A percentile compares a stretch with the other conserved stretches of the same genome.
These are phyloP conservation scores for Penicillium cosmopolitanum DNA, from an alignment of 495 filamentous ascomycete genomes.

Conservation along the genomic window DNA sequence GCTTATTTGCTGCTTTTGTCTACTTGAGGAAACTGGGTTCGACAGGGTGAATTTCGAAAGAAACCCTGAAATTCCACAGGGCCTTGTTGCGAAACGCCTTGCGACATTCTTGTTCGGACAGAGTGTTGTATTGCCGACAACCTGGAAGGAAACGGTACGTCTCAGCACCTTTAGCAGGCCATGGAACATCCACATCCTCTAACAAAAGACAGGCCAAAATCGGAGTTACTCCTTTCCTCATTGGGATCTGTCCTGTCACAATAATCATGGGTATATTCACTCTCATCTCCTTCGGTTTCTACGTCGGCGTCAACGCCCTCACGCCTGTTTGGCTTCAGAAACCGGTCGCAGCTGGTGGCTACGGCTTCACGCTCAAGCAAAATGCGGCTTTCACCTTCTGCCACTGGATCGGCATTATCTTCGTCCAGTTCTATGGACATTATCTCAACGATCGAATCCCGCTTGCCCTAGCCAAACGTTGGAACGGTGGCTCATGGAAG, in stretches of 20 bases:
- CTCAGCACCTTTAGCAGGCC: not conserved
- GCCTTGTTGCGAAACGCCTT: slow-evolving; percentile 42
- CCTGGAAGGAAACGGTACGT: slow-evolving; percentile 35
- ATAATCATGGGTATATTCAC: slow-evolving; percentile 48
- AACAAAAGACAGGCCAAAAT: slow-evolving; percentile 30
- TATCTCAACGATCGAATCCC: slow-evolving; percentile 51
- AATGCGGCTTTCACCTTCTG: slow-evolving; percentile 53
- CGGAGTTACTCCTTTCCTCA: slow-evolving; percentile 42
- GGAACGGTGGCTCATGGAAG: slow-evolving; percentile 48
- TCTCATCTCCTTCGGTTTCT: slow-evolving; percentile 50
- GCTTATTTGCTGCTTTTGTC: slow-evolving; percentile 46
- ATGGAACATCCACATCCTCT: slow-evolving; percentile 1
- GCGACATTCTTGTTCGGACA: slow-evolving; percentile 50
- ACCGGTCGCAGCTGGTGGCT: slow-evolving; percentile 47
- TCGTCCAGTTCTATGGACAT: slow-evolving; percentile 47
- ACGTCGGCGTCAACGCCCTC: slow-evolving; percentile 39
- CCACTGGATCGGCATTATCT: slow-evolving; percentile 51
- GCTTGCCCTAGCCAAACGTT: slow-evolving; percentile 37
- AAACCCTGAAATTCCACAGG: slow-evolving; percentile 25
- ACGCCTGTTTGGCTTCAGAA: slow-evolving; percentile 47
- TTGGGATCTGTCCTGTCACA: slow-evolving; percentile 47
- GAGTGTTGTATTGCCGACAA: slow-evolving; percentile 32
- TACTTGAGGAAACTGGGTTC: slow-evolving; percentile 51
- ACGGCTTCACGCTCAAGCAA: slow-evolving; percentile 50
- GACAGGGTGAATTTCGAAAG: slow-evolving; percentile 23